A percentile compares a stretch with the other conserved stretches of the same genome.
These are phyloP conservation scores for Leccinum incarnatum DNA, from an alignment of 768 basidiomycete genomes.

Conservation along the genomic window DNA sequence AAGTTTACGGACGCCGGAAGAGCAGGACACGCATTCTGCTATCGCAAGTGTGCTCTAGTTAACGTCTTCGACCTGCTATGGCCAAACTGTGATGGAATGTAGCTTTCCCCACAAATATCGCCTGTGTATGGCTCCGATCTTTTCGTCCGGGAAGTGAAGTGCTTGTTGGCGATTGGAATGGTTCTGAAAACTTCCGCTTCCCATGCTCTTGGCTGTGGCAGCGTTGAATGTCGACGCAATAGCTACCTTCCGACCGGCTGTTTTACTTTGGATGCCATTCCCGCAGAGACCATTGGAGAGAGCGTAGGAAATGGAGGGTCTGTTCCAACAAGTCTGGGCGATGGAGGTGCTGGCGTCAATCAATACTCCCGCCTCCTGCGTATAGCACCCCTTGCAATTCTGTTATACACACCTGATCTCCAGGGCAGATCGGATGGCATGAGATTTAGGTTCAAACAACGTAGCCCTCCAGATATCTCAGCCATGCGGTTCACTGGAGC, in stretches of 20 bases:
- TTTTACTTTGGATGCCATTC: neutral
- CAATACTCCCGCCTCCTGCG: neutral
- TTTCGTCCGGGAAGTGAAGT: too few species aligned
- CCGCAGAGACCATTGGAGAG: neutral
- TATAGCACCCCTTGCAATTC: neutral
- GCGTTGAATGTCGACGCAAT: neutral
- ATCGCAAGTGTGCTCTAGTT: too few species aligned
- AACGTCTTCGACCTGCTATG: too few species aligned
- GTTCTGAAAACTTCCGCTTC: too few species aligned
- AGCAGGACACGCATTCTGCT: too few species aligned
- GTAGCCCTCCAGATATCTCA: neutral
- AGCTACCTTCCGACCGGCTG: neutral
- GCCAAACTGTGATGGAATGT: too few species aligned
- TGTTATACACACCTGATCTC: neutral
- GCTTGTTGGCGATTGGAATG: neutral
- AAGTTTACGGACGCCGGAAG: too few species aligned
- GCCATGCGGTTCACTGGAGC: neutral
- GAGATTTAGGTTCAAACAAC: neutral
- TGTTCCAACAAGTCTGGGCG: neutral
- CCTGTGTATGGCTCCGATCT: too few species aligned
- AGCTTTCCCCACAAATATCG: too few species aligned
- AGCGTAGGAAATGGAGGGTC: neutral
- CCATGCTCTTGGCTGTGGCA: neutral
- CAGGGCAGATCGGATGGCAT: neutral
- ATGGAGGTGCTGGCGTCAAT: neutral